Conservation (phyloP, 1,284 basidiomycete species). For the Taiwanofungus camphoratus region DNA sequence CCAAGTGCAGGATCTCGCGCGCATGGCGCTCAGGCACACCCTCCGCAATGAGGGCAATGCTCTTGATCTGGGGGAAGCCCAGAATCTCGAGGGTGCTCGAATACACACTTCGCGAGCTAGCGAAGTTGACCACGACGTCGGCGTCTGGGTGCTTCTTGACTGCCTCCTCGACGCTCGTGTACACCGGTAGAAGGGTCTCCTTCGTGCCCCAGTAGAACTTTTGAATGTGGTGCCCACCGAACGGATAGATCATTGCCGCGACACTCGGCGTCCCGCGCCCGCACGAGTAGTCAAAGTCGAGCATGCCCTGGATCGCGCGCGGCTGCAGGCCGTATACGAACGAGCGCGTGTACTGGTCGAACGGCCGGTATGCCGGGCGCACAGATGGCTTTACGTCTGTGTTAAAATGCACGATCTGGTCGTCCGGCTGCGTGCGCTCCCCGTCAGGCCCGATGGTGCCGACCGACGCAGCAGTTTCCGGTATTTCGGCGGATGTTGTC, state of each 20-base stretch:
- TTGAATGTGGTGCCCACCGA: slow-evolving; percentile 99
- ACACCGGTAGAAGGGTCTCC: slow-evolving; percentile 97
- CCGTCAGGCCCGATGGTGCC: slow-evolving; percentile 80
- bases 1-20: slow-evolving; percentile 90
- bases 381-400: slow-evolving; percentile 32
- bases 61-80: slow-evolving; percentile 65
- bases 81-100: slow-evolving; percentile 90
- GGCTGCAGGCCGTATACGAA: slow-evolving; percentile 99
- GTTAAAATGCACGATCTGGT: slow-evolving; percentile 88
- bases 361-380: slow-evolving; percentile 83
- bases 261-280: slow-evolving; percentile 91
- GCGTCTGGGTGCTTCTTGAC: slow-evolving; percentile 94
- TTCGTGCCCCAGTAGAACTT: slow-evolving; percentile 99
- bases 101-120: slow-evolving; percentile 92
- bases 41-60: slow-evolving; percentile 94
- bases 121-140: slow-evolving; percentile 98
- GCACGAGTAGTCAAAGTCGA: slow-evolving; percentile 99
- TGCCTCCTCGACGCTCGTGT: slow-evolving; percentile 91
- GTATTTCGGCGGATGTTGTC: slow-evolving; percentile 17
- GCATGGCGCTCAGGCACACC: slow-evolving; percentile 98
- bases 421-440: slow-evolving; percentile 77
- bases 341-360: slow-evolving; percentile 88
- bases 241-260: slow-evolving; percentile 99
- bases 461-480: slow-evolving; percentile 30
- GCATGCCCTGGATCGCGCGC: slow-evolving; percentile 99